These are phyloP conservation scores for Ophiocordyceps sinensis DNA, from an alignment of 2,329 filamentous ascomycete genomes.

Conservation along the genomic window DNA sequence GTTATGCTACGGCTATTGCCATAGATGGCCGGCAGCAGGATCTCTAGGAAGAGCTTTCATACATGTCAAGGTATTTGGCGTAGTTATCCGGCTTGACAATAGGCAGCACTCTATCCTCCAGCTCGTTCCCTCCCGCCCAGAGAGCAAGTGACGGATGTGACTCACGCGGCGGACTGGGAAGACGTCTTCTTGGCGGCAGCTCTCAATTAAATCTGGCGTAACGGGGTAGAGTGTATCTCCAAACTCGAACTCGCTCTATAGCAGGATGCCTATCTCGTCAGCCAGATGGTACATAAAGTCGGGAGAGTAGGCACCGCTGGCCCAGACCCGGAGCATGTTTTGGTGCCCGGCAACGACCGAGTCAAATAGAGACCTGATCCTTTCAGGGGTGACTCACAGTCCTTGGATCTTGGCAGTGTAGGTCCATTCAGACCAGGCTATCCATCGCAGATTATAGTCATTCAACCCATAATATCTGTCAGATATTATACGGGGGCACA, in stretches of 20 bases:
- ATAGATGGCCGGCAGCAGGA: conserved; percentile 40
- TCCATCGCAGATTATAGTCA: conserved; percentile 45
- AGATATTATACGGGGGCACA: too few relatives aligned
- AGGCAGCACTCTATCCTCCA: conserved; percentile 39
- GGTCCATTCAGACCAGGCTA: conserved; percentile 40
- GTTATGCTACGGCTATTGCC: conserved; percentile 44
- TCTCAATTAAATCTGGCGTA: conserved; percentile 36
- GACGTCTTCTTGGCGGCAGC: conserved; percentile 37
- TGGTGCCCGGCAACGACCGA: conserved; percentile 40
- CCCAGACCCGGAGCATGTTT: conserved; percentile 51
- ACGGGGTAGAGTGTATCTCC: conserved; percentile 45
- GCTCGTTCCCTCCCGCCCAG: conserved; percentile 44
- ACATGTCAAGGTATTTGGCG: conserved; percentile 23
- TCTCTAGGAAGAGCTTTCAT: conserved; percentile 42
- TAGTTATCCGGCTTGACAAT: conserved; percentile 27
- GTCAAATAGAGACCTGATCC: conserved; percentile 32
- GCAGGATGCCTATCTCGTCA: conserved; percentile 43
- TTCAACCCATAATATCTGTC: conserved; percentile 36
- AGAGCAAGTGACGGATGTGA: conserved; percentile 42
- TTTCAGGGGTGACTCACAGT: conserved; percentile 36
- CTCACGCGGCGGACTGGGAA: conserved; percentile 48
- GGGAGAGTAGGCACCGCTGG: conserved; percentile 42
- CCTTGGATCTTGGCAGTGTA: conserved; percentile 34
- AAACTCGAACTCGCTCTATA: conserved; percentile 52
- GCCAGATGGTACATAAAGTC: conserved; percentile 50